Evolutionary conservation across 1,284 basidiomycete genomes (phyloP), one percentile per base, ranked within the genome.

Genomic region (Trichosporon coremiiforme): DNA sequence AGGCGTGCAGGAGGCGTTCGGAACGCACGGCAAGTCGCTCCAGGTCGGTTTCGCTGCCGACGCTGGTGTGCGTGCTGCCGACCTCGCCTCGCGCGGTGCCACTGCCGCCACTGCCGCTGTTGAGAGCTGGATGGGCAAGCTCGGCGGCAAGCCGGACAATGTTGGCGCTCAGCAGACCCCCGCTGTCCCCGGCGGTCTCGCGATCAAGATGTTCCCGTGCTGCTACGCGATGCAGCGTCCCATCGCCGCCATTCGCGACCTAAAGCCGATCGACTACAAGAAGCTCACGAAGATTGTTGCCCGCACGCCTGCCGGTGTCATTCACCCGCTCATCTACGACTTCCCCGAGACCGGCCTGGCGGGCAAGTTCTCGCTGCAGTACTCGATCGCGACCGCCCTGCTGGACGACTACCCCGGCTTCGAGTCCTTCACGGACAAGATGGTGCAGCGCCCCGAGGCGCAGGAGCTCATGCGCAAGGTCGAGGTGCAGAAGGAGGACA

Each of bases 131-230:
- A 22, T 68, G 33, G 33, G 53, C 17, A 68, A 68, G 53, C 67
- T 68, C 36, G 67, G 67, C 64, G 67, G 67, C 17, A 20, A 57
- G 35, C 50, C 63, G 2, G 50, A 12, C 9, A 15, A 33, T 29
- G 45, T 64, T n/a, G 38, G 35, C 38, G 60, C 63, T 17, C 66
- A 62, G 20, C 31, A 62, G 6, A 68, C 67, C 1, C 67, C 67
- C 7, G 67, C 63, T 4, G 67, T 68, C 15, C 67, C 67, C 36
- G 63, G 67, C 25, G 67, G 67, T 1, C 64, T 68, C 36, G 67
- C 67, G 17, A 68, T 68, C 67, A 68, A 68, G 25, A 68, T 68
- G 67, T 68, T 68, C 67, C 67, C 67, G 29, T 68, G 67, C 67
- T 68, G 67, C 67, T 68, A 68, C 64, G 67, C 67, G 2, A 68